Evolutionary conservation across 352 stramenopile species (phyloP), one percentile per base, ranked within the genome.

Genomic region (Globisporangium barbulae): DNA sequence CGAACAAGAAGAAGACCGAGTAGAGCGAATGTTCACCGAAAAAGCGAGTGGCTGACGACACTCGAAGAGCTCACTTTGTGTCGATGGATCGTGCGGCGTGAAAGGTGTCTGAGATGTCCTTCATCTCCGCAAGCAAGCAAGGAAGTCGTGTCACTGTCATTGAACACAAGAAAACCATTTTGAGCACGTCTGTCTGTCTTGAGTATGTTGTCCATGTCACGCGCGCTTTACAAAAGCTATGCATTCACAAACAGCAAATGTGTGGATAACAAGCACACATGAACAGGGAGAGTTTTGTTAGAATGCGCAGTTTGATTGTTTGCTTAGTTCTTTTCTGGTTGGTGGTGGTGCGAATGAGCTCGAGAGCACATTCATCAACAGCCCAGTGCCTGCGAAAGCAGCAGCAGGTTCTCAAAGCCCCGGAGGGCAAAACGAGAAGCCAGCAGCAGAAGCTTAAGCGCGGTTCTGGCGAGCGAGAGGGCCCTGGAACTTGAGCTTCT

Each of bases 401-500:
- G 45, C 35, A 41, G 35, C 35, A 41, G 35, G 17, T 39, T 22
- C 25, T 10, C 71, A 45, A 53, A 22, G 54, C 39, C 31, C 70
- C 68, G 28, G 58, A 70, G 57, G 68, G 58, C 53, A 48, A 35
- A 33, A 33, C 44, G 61, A 45, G 68, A 68, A 69, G 39, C 61
- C n/a, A 39, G 0, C n/a, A 35, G 2, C 65, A 64, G 45, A 64
- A 59, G 72, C 71, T 87, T 94, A 96, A 79, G 78, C 83, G 64
- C 88, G 88, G 81, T 96, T 94, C 75, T 94, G 88, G 64, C 84
- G 84, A 65, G 97, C 97, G 65, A 99, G 82, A 68, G 97, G 96
- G 66, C 97, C 97, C 60, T 99, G 77, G 91, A 98, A 99, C 85
- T 99, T 99, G 75, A 90, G 90, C 94, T 99, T 99, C 84, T 99